A percentile compares a stretch with the other conserved stretches of the same genome.
These are phyloP conservation scores for Thamnidium elegans DNA, from an alignment of 192 early-diverging fungal species.

Conservation along the genomic window DNA sequence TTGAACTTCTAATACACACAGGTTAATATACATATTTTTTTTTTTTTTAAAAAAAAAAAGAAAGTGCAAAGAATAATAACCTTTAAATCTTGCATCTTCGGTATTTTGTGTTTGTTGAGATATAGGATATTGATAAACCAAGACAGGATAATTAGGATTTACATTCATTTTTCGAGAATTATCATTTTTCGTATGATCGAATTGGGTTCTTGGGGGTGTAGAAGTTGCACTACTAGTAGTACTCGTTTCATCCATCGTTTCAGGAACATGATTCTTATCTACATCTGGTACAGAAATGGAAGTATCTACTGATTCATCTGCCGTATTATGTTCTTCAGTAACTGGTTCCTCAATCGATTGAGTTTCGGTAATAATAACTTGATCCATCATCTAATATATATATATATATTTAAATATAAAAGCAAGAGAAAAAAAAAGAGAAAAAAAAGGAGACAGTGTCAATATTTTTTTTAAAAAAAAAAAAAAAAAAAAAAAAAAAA, in stretches of 20 bases:
- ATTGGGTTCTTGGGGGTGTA: too few relatives aligned
- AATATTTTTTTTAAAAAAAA: too few relatives aligned
- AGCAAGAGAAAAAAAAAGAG: neutral
- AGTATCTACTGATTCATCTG: neutral
- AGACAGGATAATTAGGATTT: slow-evolving; percentile 3
- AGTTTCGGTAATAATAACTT: neutral
- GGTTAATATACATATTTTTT: too few relatives aligned
- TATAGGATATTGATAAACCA: slow-evolving; percentile 14
- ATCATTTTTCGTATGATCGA: too few relatives aligned
- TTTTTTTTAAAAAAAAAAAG: too few relatives aligned
- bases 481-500: neutral
- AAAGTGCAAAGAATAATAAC: neutral
- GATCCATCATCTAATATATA: slow-evolving; percentile 1
- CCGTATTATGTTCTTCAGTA: neutral
- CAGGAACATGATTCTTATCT: too few relatives aligned
- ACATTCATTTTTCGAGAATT: neutral
- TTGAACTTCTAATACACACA: neutral
- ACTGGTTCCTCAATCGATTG: neutral
- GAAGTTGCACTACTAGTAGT: too few relatives aligned
- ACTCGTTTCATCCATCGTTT: too few relatives aligned
- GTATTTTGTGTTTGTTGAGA: neutral
- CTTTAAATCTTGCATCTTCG: neutral
- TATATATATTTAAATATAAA: neutral
- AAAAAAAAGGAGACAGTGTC: too few relatives aligned
- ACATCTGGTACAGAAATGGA: neutral